Base-by-base conservation (phyloP, 495 filamentous ascomycete species). In the Hypoxylon lenormandii region DNA sequence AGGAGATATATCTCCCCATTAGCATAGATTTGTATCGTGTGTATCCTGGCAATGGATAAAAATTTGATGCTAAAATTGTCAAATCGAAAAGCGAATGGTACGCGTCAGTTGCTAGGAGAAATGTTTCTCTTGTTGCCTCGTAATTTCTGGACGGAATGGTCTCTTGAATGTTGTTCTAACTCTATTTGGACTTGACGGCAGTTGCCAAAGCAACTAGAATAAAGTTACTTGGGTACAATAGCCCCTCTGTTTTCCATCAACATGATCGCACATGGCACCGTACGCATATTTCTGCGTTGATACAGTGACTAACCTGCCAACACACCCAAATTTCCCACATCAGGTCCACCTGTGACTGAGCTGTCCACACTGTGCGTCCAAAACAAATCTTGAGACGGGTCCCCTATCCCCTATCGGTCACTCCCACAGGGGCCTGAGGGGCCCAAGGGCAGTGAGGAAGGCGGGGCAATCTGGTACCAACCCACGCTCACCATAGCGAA, bases 391-490 rank as follows among this genome's bases (percentile, higher is more conserved):
- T 66, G 53, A 71, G 62, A 71, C 68, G 68, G 68, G 51, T 62
- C 52, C 57, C 50, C 62, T 63, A 53, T 62, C 62, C 62, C 68
- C 62, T 71, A 71, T 70, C 67, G 61, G 62, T 71, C 51, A n/a
- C n/a, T n/a, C n/a, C n/a, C n/a, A n/a, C n/a, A n/a, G n/a, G n/a
- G n/a, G n/a, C n/a, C n/a, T n/a, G n/a, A n/a, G n/a, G n/a, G 40
- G 16, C 42, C 26, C 53, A 59, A 71, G 58, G 68, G 68, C 68
- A 63, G 40, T 66, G 48, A 38, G 56, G 68, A 64, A 74, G 68
- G 74, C 74, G 74, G 74, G 74, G 74, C 74, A 74, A 69, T 74
- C 58, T 63, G 48, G 52, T 66, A 67, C 43, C 51, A 60, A 67
- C 73, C 67, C 74, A 67, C 55, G 58, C 70, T 60, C 45, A 60